Base-by-base conservation (phyloP, 805 yeast genomes). In the Brettanomyces sp. region DNA sequence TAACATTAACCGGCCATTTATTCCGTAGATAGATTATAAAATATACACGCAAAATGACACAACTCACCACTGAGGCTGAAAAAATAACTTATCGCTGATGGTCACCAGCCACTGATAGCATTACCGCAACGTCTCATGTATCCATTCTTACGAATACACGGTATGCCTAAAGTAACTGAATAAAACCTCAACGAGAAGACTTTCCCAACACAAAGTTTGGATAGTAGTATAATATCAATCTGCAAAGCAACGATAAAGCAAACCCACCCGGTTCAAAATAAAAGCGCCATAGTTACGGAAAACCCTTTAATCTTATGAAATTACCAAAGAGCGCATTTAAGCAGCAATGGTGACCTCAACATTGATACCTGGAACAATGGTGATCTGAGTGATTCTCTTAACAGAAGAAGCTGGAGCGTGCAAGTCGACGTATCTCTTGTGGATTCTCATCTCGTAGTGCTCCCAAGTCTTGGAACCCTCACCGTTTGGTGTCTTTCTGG, bases 391-490 rank as follows among this genome's bases (percentile, higher is more conserved):
- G 77, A 91, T 88, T 76, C 83, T 85, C 85, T 85, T 89, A 74
- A 91, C 95, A 60, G 81, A 73, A 57, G 79, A 76, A 68, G 95
- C 87, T 74, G 97, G 96, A 59, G 98, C 96, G 76, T 86, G 91
- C 73, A 93, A 82, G 79, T 90, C 96, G 68, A 93, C 88, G 74
- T 88, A 85, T 79, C 99, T 90, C 95, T 93, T 93, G 96, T 93
- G 99, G 82, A 93, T 89, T 85, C 97, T 91, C 95, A 93, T 85
- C 82, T 93, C 99, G 76, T 82, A 93, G 66, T 95, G 79, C 73
- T 93, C 99, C 97, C 97, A 93, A 67, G 99, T 93, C 91, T 93
- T 93, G 65, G 99, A 93, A 93, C 99, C 99, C 81, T 93, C 97
- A 93, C 99, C 99, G 76, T 95, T 95, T 69, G 99, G 99, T 70